Evolutionary conservation across 495 filamentous ascomycete genomes (phyloP).

Genomic region (Penicillium turbatum): DNA sequence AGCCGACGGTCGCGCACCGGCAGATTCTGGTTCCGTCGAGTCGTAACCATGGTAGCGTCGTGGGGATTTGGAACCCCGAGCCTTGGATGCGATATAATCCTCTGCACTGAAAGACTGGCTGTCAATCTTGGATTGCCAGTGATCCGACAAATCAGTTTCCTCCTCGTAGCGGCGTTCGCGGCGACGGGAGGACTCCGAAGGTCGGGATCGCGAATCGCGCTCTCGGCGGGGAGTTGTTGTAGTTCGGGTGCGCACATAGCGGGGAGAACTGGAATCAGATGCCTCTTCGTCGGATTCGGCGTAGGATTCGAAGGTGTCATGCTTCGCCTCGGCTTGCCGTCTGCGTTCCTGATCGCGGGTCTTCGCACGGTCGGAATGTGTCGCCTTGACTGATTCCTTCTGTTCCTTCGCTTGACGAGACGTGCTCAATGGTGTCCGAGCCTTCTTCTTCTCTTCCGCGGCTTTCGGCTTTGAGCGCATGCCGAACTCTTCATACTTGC

Average conservation of each 20-base stretch:
- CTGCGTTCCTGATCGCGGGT: constrained; percentile 49
- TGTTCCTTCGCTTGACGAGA: constrained; percentile 27
- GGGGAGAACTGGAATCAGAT: constrained; percentile 24
- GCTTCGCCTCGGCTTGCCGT: constrained; percentile 46
- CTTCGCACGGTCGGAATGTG: constrained; percentile 38
- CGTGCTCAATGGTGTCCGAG: constrained; percentile 25
- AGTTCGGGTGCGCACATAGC: neutral
- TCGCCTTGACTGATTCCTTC: constrained; percentile 32
- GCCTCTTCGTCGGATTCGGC: constrained; percentile 34
- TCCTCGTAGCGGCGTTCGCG: constrained; percentile 22
- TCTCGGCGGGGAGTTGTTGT: constrained; percentile 4
- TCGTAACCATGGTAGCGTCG: constrained; percentile 31
- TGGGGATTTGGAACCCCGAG: constrained; percentile 32
- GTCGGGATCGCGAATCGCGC: constrained; percentile 18
- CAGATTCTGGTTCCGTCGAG: constrained; percentile 33
- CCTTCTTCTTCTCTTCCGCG: constrained; percentile 37
- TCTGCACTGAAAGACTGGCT: constrained; percentile 20
- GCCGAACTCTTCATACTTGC: constrained; percentile 42
- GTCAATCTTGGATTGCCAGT: constrained; percentile 28
- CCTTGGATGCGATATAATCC: constrained; percentile 42
- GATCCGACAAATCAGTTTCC: constrained; percentile 28
- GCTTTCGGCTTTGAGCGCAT: constrained; percentile 32
- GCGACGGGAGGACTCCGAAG: constrained; percentile 15
- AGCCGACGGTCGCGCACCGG: constrained; percentile 25
- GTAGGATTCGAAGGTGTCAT: constrained; percentile 24